Evolutionary conservation across 805 yeast species (phyloP).

Genomic region (Pichia nanzhaoensis): DNA sequence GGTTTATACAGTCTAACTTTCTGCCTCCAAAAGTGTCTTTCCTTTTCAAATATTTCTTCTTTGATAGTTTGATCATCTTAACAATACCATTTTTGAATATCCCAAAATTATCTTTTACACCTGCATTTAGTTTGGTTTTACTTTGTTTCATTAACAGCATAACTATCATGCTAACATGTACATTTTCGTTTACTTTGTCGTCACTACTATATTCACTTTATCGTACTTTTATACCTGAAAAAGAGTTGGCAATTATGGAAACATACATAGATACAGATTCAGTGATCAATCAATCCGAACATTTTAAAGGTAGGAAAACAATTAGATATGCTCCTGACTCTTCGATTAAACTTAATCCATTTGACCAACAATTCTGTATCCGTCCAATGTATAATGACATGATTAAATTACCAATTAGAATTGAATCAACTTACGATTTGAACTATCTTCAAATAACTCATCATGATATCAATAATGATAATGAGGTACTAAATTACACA

Average conservation of each 20-base stretch:
- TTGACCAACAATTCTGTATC: slow-evolving; percentile 58
- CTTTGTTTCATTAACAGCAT: slow-evolving; percentile 39
- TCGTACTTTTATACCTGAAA: slow-evolving; percentile 21
- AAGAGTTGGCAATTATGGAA: slow-evolving; percentile 29
- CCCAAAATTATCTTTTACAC: slow-evolving; percentile 62
- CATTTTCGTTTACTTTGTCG: slow-evolving; percentile 42
- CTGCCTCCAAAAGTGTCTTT: slow-evolving; percentile 49
- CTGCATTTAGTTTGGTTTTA: slow-evolving; percentile 45
- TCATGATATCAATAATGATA: slow-evolving; percentile 47
- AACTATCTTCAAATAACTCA: slow-evolving; percentile 59
- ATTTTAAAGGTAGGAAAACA: slow-evolving; percentile 80
- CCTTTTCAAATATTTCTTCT: slow-evolving; percentile 59
- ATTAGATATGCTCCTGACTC: slow-evolving; percentile 89
- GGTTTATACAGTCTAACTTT: slow-evolving; percentile 27
- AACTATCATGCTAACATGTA: slow-evolving; percentile 50
- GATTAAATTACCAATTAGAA: slow-evolving; percentile 59
- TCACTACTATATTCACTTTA: slow-evolving; percentile 16
- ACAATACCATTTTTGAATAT: slow-evolving; percentile 67
- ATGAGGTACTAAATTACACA: slow-evolving; percentile 46
- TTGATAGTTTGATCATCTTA: slow-evolving; percentile 70
- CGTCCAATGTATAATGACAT: slow-evolving; percentile 29
- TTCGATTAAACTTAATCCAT: slow-evolving; percentile 77
- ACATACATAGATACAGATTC: slow-evolving; percentile 31
- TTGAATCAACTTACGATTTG: slow-evolving; percentile 74
- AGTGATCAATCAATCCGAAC: slow-evolving; percentile 43